A percentile compares a stretch with the other conserved stretches of the same genome.
These are phyloP conservation scores for Irpex rosettiformis DNA, from an alignment of 1,284 basidiomycete species.

Conservation along the genomic window DNA sequence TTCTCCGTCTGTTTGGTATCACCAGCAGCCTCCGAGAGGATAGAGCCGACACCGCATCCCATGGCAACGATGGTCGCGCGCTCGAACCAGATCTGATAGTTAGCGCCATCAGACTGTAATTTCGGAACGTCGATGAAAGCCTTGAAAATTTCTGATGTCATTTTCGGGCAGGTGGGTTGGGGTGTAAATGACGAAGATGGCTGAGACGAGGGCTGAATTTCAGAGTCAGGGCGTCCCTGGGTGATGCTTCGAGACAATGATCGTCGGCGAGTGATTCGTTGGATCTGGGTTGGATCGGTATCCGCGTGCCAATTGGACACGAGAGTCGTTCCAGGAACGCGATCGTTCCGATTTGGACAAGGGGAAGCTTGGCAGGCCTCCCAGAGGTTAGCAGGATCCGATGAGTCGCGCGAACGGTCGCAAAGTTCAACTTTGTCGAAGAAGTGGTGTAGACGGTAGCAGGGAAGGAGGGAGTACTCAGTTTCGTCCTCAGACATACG, in stretches of 20 bases:
- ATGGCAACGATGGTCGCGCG: conserved; percentile 9
- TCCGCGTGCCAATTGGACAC: neutral
- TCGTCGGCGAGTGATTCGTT: neutral
- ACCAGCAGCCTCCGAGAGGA: neutral
- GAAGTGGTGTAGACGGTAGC: neutral
- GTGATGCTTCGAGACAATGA: neutral
- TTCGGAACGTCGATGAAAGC: conserved; percentile 12
- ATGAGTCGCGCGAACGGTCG: neutral
- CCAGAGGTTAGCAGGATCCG: neutral
- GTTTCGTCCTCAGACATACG: neutral
- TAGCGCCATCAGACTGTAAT: conserved; percentile 8
- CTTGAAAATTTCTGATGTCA: neutral
- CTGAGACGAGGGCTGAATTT: neutral
- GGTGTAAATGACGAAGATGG: neutral
- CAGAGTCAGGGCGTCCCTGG: neutral
- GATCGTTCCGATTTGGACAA: neutral
- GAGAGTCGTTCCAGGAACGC: neutral
- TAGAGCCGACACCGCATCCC: neutral
- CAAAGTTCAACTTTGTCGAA: neutral
- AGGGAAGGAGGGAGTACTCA: neutral
- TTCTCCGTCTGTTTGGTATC: neutral
- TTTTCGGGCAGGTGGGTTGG: neutral
- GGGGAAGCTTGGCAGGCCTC: neutral
- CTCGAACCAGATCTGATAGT: conserved; percentile 14
- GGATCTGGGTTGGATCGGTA: neutral